Base-by-base conservation (phyloP, 2,329 filamentous ascomycete species). In the Aspergillus sp. region DNA sequence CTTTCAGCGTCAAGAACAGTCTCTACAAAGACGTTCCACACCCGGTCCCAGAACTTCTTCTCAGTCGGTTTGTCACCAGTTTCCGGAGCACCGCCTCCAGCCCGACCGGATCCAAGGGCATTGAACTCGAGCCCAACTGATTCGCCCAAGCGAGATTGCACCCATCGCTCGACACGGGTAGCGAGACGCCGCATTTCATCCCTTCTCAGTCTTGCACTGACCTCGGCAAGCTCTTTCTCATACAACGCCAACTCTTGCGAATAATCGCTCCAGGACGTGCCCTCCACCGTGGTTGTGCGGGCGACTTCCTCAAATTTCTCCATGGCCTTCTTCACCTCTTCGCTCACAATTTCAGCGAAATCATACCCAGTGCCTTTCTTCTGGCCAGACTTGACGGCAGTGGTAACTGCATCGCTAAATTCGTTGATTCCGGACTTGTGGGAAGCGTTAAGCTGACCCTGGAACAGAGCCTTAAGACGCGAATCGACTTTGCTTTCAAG, bases 161-260 rank as follows among this genome's bases (percentile, higher is more conserved):
- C 92, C 90, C 92, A 96, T 62, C 93, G 85, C 75, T 99, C 94
- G 20, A 96, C 88, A 17, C 94, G 84, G 30, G 87, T 94, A 2
- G 94, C 92, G 57, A 99, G 77, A 19, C 94, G 85, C 56, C 93
- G 85, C 90, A 99, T 96, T 74, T 99, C 94, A 60, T 99, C 94
- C 67, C 94, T 92, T 62, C 94, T 84, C 61, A 99, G 76, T 56
- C 88, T 86, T 38, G 83, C 81, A 60, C 91, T 95, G 49, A 95
- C 90, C 59, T 94, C 89, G 56, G 95, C 90, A 13, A 99, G 80
- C 53, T 99, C 94, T 69, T 95, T 93, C 68, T 89, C 88, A 63
- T 93, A 96, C 22, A 96, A 77, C 20, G 81, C 76, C 53, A 89
- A 80, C 70, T 96, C 89, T 45, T 91, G 82, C 66, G 87, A 85